These are phyloP conservation scores for Aspergillus texensis DNA, from an alignment of 2,329 filamentous ascomycete genomes.

Conservation along the genomic window DNA sequence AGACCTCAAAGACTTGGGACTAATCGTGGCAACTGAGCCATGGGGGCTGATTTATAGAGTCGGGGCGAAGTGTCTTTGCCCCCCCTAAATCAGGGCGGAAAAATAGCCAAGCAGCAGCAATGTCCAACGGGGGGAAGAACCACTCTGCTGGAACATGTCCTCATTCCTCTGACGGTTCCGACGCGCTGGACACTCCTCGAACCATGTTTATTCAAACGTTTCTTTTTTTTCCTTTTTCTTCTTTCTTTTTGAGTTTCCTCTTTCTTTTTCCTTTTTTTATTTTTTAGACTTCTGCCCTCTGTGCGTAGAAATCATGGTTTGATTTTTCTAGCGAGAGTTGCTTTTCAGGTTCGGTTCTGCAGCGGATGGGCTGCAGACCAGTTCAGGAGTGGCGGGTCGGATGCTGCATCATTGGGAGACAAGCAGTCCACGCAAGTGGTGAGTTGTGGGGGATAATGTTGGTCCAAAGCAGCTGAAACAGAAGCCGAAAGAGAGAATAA, in stretches of 20 bases:
- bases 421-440: conserved; percentile 20
- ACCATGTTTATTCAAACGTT: conserved; percentile 5
- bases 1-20: neutral
- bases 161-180: conserved; percentile 15
- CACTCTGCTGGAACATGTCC: conserved; percentile 18
- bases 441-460: conserved; percentile 11
- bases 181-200: conserved; percentile 11
- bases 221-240: conserved; percentile 6
- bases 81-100: conserved; percentile 6
- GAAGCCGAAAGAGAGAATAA: neutral
- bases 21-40: neutral
- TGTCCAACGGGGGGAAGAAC: conserved; percentile 14
- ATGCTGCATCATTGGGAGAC: conserved; percentile 32
- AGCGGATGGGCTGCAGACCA: conserved; percentile 25
- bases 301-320: neutral
- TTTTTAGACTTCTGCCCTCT: neutral
- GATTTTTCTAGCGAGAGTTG: conserved; percentile 15
- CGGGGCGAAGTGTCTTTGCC: neutral
- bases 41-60: conserved; percentile 3
- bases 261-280: conserved; percentile 5
- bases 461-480: conserved; percentile 18
- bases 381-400: conserved; percentile 34
- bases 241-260: conserved; percentile 6
- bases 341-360: conserved; percentile 16
- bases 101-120: conserved; percentile 5